A percentile compares a stretch with the other conserved stretches of the same genome.
These are phyloP conservation scores for Arctostaphylos glauca DNA, from an alignment of 148 eudicot species.

Conservation along the genomic window DNA sequence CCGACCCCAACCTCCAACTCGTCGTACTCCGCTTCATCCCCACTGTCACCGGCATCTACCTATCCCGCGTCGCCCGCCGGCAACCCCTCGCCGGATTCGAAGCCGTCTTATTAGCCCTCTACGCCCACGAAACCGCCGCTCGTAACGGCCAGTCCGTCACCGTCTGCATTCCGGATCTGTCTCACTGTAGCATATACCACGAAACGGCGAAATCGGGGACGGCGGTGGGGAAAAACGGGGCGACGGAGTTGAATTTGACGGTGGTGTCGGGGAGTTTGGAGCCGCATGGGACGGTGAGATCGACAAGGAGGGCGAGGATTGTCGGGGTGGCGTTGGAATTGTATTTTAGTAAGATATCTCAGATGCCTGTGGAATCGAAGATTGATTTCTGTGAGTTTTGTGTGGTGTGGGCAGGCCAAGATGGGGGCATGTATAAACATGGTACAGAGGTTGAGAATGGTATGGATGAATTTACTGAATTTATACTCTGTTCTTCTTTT, in stretches of 20 bases:
- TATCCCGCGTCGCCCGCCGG: slow-evolving; percentile 49
- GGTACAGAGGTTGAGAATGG: background rate
- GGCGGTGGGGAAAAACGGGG: background rate
- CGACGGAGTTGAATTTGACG: slow-evolving; percentile 60
- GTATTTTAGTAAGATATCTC: slow-evolving; percentile 51
- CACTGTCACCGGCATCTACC: slow-evolving; percentile 61
- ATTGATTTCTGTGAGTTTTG: slow-evolving; percentile 72
- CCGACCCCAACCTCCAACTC: slow-evolving; percentile 62
- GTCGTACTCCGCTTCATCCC: slow-evolving; percentile 80
- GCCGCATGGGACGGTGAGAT: slow-evolving; percentile 74
- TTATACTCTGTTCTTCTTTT: too few species aligned
- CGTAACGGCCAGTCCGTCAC: slow-evolving; percentile 59
- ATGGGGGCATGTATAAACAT: slow-evolving; percentile 21
- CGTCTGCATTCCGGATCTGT: slow-evolving; percentile 61
- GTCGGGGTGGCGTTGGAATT: slow-evolving; percentile 84
- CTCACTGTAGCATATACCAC: slow-evolving; percentile 81
- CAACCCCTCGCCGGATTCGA: slow-evolving; percentile 82
- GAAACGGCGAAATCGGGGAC: slow-evolving; percentile 31
- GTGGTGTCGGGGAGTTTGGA: slow-evolving; percentile 65
- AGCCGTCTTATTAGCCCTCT: slow-evolving; percentile 73
- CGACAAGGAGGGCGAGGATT: slow-evolving; percentile 70
- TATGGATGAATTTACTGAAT: background rate
- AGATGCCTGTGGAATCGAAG: slow-evolving; percentile 62
- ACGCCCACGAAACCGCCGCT: slow-evolving; percentile 58
- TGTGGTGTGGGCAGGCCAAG: slow-evolving; percentile 53